Conservation (phyloP, 73 alveolate genomes). For the Paramecium octaurelia region DNA sequence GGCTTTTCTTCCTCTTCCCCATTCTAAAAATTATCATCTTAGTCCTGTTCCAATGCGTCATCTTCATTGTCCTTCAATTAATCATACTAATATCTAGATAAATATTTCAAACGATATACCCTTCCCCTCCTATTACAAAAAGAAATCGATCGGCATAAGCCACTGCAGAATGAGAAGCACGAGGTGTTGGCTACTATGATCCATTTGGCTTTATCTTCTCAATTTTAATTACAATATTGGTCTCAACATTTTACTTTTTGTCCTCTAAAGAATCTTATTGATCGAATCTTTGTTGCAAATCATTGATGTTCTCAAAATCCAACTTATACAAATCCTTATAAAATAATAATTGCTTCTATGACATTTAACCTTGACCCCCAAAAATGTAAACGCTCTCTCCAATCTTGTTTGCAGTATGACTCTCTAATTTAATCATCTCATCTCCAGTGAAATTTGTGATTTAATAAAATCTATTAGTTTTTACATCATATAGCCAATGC, state of each 20-base stretch:
- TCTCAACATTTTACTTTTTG: not conserved
- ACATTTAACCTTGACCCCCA: constrained; percentile 50
- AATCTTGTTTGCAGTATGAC: constrained; percentile 48
- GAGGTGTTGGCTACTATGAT: constrained; percentile 3
- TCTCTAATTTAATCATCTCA: constrained; percentile 28
- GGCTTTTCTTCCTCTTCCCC: constrained; percentile 48
- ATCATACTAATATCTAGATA: not conserved
- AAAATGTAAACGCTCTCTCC: constrained; percentile 45
- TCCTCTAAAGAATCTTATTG: not conserved
- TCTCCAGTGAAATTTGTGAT: constrained; percentile 5
- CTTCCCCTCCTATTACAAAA: constrained; percentile 62
- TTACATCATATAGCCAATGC: constrained; percentile 24
- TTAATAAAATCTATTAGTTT: not conserved
- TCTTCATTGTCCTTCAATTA: constrained; percentile 24
- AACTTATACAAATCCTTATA: constrained; percentile 53
- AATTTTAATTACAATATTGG: not conserved
- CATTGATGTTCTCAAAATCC: constrained; percentile 31
- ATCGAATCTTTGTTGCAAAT: not conserved
- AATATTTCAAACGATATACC: not conserved
- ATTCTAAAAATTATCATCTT: not conserved
- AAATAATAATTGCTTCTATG: not conserved
- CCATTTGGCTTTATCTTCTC: constrained; percentile 57
- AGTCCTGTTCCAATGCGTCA: not conserved
- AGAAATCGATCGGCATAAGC: constrained; percentile 51
- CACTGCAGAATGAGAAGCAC: constrained; percentile 56